phyloP scores from a whole-genome alignment of 2,329 filamentous ascomycete genomes.

The Dactylonectria macrodidyma region DNA sequence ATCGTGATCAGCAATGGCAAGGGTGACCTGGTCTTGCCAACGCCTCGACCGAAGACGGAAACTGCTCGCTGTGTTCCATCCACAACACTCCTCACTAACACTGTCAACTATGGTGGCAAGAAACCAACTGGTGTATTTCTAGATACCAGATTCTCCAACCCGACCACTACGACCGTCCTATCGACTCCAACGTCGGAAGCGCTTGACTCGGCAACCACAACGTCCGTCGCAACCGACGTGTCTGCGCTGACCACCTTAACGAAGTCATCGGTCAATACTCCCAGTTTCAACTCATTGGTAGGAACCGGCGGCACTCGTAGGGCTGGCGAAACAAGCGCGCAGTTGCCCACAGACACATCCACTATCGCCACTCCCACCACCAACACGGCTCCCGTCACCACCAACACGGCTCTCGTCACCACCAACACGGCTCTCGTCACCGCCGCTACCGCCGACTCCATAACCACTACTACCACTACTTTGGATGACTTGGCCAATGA shows the following conservation, averaged over 20 bases:
- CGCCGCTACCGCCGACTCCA: neutral
- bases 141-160: neutral
- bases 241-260: neutral
- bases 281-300: neutral
- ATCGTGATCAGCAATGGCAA: neutral
- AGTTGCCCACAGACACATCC: neutral
- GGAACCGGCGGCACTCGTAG: neutral
- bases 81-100: neutral
- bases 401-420: neutral
- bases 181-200: neutral
- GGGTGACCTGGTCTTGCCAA: neutral
- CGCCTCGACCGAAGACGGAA: neutral
- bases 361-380: neutral
- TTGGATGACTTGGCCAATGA: neutral
- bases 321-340: neutral
- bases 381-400: neutral
- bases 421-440: neutral
- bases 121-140: conserved; percentile 3
- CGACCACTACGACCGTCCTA: neutral
- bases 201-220: neutral
- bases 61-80: neutral
- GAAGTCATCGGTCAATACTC: neutral
- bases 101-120: neutral
- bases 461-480: neutral
- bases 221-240: neutral